Evolutionary conservation across 129 eudicot genomes (phyloP), one percentile per base, ranked within the genome.

Genomic region (Chrysanthemum makinoi): DNA sequence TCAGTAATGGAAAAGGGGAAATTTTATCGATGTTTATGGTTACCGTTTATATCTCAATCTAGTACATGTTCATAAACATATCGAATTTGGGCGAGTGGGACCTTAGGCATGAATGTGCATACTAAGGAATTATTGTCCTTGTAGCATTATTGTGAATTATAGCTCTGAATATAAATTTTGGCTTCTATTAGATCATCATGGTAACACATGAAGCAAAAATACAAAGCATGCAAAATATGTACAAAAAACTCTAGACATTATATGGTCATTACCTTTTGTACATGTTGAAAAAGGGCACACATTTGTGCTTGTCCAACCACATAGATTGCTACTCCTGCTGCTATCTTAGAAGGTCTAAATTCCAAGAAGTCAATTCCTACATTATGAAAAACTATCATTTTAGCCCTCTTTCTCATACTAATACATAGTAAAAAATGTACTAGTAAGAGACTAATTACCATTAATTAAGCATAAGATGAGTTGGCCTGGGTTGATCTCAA

Each of bases 281-380:
- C 89, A 81, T 70, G 80, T 50, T 77, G 83, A 79, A 35, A 64
- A 52, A 80, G 83, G 28, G 72, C 61, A 73, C 76, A 78, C 24
- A 80, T 62, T 71, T 86, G 77, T 72, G 83, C 76, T 82, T 84
- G 80, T 70, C 75, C 83, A 72, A 79, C 82, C 33, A 82, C 76
- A 56, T 66, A 84, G 60, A 86, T 83, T 72, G 93, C 88, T 62
- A 86, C 93, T 80, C 86, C 93, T 82, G 92, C 96, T 77, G 96
- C 96, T 48, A 89, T 82, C 75, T 84, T 93, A 75, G 93, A 89
- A 64, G 96, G 90, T 77, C 46, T 86, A 84, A 84, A 89, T 61
- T 89, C 86, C 86, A 89, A 80, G 76, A 84, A 82, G 83, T 89
- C 88, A 84, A 80, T 86, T 58, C 90, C 96, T 89, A 79, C 80